Conservation (phyloP, 2,329 filamentous ascomycete genomes). For the Trichoderma citrinoviride region DNA sequence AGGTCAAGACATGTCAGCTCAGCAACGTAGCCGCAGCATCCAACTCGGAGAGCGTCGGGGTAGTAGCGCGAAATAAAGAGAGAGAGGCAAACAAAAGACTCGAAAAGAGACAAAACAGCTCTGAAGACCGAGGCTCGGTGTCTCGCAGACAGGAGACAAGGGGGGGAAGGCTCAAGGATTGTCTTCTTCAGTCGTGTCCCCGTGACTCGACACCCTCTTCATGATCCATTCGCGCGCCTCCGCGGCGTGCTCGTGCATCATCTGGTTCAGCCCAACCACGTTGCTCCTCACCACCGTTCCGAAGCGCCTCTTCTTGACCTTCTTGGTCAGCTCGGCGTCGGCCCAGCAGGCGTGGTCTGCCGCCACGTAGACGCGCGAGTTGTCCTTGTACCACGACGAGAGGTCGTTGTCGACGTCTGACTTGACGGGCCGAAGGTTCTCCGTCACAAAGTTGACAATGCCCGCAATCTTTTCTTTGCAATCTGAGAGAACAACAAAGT, state of each 20-base stretch:
- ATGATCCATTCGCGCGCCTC: slow-evolving; percentile 54
- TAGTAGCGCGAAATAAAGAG: background rate
- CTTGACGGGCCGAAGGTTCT: slow-evolving; percentile 72
- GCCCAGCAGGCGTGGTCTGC: slow-evolving; percentile 73
- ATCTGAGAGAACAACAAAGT: slow-evolving; percentile 36
- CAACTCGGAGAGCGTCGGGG: background rate
- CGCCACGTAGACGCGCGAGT: slow-evolving; percentile 77
- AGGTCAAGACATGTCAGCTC: background rate
- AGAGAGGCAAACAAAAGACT: too few species aligned
- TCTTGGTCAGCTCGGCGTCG: slow-evolving; percentile 57
- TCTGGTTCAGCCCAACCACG: slow-evolving; percentile 48
- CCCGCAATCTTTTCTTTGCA: slow-evolving; percentile 67
- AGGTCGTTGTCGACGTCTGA: slow-evolving; percentile 73
- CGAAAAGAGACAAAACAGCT: too few species aligned
- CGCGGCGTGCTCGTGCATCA: slow-evolving; percentile 55
- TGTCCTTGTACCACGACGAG: slow-evolving; percentile 77
- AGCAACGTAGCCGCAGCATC: background rate
- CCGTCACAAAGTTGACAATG: slow-evolving; percentile 78
- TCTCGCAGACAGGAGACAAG: too few species aligned
- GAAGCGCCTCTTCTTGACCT: slow-evolving; percentile 59
- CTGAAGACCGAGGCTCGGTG: too few species aligned
- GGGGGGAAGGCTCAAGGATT: background rate
- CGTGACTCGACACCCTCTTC: slow-evolving; percentile 37
- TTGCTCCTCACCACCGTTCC: slow-evolving; percentile 56
- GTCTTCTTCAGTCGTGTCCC: slow-evolving; percentile 52